These are phyloP conservation scores for Colletotrichum siamense DNA, from an alignment of 2,329 filamentous ascomycete genomes.

Conservation along the genomic window DNA sequence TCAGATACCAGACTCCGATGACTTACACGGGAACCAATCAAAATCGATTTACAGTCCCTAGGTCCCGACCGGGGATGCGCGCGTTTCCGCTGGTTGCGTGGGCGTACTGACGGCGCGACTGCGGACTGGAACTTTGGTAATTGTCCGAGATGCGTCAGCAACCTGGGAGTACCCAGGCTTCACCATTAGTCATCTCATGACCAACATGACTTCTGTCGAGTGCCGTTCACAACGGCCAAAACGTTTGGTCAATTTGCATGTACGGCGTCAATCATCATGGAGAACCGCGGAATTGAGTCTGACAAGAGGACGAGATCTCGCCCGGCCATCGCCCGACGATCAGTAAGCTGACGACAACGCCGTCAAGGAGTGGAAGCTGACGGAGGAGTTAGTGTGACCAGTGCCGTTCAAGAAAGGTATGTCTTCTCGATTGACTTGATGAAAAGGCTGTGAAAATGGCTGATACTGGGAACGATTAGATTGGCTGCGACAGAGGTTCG, in stretches of 20 bases:
- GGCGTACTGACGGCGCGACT: neutral
- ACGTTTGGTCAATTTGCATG: neutral
- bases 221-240: neutral
- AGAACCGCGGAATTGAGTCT: constrained; percentile 19
- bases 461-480: constrained; percentile 16
- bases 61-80: constrained; percentile 24
- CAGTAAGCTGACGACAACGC: constrained; percentile 19
- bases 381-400: neutral
- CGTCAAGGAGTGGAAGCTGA: constrained; percentile 25
- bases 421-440: neutral
- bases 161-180: neutral
- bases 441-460: neutral
- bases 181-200: neutral
- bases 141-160: neutral
- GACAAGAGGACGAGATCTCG: neutral
- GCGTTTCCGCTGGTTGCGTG: constrained; percentile 20
- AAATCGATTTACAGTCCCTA: too few species aligned
- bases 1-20: neutral
- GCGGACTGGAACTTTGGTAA: neutral
- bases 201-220: neutral
- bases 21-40: neutral
- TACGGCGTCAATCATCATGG: neutral
- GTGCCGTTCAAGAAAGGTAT: neutral
- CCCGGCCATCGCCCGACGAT: constrained; percentile 28
- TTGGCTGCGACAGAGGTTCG: constrained; percentile 34